Base-by-base conservation (phyloP, 2,329 filamentous ascomycete species). In the Fusarium redolens region DNA sequence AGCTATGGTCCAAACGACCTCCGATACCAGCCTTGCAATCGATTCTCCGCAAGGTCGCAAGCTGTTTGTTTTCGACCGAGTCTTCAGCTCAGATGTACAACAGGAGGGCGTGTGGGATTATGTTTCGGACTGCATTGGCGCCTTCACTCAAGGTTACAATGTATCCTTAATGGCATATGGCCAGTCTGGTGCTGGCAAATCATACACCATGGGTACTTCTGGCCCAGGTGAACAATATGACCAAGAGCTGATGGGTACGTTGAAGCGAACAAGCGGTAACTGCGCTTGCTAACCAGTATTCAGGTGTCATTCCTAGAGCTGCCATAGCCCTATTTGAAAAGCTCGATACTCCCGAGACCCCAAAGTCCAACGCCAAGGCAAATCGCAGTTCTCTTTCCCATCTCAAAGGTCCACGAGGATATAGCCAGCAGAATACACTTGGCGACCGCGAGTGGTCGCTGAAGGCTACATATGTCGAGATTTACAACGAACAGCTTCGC, bases 141-240 rank as follows among this genome's bases (percentile, higher is more conserved):
- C 95, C 5, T 99, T 99, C 77, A 86, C 96, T 3, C 94, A 98
- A 80, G 96, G 96, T 61, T 99, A 98, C 88, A 99, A 99, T 89
- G 96, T 99, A 65, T 99, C 96, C 7, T 90, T 99, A 55, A 86
- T 99, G 77, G 96, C 96, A 52, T 99, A 99, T 79, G 96, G 96
- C 74, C 96, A 99, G 85, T 99, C 96, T 33, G 96, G 96, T 63
- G 95, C 96, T 15, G 96, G 96, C 76, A 99, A 99, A 84, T 98
- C 96, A 5, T 98, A 97, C 81, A 99, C 96, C 1, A 99, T 99
- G 96, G 96, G 96, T 64, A 99, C 96, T 0, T 95, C 96, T 1
- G 95, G 95, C 8, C 94, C 95, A 4, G 82, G 82, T 28, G 95
- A 98, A 78, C 92, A 97, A 78, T 87, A 85, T 31, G 88, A 96